Percentiles rank a stretch among this genome's conserved stretches.
These are phyloP conservation scores for Cercospora sp. DNA, from an alignment of 2,329 filamentous ascomycete species.

Conservation along the genomic window DNA sequence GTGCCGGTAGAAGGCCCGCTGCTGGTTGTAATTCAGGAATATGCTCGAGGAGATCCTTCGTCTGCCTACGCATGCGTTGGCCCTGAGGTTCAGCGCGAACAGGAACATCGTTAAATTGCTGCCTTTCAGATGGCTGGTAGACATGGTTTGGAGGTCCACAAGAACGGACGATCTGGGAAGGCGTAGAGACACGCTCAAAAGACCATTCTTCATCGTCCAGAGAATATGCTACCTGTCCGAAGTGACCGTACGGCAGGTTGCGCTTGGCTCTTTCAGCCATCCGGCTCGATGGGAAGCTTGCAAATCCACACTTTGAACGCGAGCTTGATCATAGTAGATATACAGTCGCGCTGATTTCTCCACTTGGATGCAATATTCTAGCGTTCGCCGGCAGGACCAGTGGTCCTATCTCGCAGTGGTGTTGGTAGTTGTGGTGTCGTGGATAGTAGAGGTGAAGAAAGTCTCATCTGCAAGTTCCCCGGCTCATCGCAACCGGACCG, in stretches of 20 bases:
- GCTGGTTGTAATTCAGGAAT: constrained; percentile 33
- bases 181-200: constrained; percentile 25
- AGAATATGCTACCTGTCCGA: constrained; percentile 54
- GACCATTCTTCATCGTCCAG: constrained; percentile 51
- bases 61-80: constrained; percentile 21
- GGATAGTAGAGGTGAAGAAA: not conserved
- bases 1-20: constrained; percentile 17
- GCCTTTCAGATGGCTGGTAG: not conserved
- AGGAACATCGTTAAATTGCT: not conserved
- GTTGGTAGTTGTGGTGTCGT: not conserved
- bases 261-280: constrained; percentile 58
- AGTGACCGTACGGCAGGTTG: constrained; percentile 57
- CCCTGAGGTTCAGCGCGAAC: not conserved
- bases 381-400: not conserved
- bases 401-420: not conserved
- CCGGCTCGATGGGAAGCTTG: constrained; percentile 44
- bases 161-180: constrained; percentile 26
- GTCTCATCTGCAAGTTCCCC: not conserved
- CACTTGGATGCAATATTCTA: not conserved
- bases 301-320: constrained; percentile 11
- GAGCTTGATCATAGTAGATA: constrained; percentile 27
- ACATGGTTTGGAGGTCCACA: constrained; percentile 24
- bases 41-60: constrained; percentile 22
- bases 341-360: not conserved
- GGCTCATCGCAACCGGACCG: constrained; percentile 12